phyloP scores from a whole-genome alignment of 2,329 filamentous ascomycete genomes.

The Parastagonospora nodorum region DNA sequence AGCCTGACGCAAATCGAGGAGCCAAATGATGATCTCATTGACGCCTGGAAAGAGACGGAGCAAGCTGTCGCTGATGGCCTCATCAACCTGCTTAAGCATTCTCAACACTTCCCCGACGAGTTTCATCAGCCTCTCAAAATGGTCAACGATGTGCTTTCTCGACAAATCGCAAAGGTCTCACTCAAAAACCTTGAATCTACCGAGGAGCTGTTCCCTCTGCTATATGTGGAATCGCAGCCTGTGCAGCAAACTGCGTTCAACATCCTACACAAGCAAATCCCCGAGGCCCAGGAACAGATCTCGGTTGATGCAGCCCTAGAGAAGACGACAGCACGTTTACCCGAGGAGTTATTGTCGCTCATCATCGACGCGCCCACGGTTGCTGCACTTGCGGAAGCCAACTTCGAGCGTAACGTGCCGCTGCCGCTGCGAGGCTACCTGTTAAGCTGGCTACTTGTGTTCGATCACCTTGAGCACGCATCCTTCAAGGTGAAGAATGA shows the following conservation, averaged over 20 bases:
- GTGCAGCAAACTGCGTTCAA: constrained; percentile 82
- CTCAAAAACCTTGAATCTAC: constrained; percentile 66
- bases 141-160: constrained; percentile 74
- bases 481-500: constrained; percentile 82
- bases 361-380: constrained; percentile 78
- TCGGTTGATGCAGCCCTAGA: constrained; percentile 78
- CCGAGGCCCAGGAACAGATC: constrained; percentile 76
- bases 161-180: constrained; percentile 69
- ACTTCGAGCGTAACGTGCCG: constrained; percentile 70
- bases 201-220: constrained; percentile 72
- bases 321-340: constrained; percentile 73
- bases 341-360: constrained; percentile 83
- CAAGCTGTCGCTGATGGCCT: constrained; percentile 62
- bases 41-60: constrained; percentile 69
- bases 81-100: constrained; percentile 65
- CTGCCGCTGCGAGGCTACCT: constrained; percentile 76
- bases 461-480: constrained; percentile 79
- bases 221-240: constrained; percentile 74
- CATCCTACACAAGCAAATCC: constrained; percentile 80
- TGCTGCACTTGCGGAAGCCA: constrained; percentile 67
- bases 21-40: constrained; percentile 83
- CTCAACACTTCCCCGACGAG: constrained; percentile 56
- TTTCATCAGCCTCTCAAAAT: constrained; percentile 72
- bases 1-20: constrained; percentile 62
- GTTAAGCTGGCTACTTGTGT: constrained; percentile 86